Base-by-base conservation (phyloP, 2,329 filamentous ascomycete species). In the Hawksworthiomyces lignivorus region DNA sequence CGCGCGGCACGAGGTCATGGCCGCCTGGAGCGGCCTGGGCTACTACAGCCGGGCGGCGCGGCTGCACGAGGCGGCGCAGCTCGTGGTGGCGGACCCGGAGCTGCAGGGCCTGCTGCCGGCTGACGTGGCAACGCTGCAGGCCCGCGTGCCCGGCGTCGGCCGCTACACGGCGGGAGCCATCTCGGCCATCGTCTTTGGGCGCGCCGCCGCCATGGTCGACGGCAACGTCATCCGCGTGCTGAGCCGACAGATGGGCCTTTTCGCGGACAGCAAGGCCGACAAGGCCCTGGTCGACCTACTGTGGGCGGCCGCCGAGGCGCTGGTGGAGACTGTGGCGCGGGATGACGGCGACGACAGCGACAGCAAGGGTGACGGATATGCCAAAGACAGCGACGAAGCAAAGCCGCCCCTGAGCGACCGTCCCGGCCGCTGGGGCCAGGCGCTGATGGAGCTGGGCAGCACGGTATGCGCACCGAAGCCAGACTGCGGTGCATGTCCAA, bases 1-100 rank as follows among this genome's bases (percentile, higher is more conserved):
- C 1, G 51, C 59, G 1, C 54, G 68, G 6, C 73, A 77, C 36
- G 73, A 80, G 4, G 76, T 82, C 1, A 57, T 80, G 9, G 63
- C 65, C 3, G 71, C 69, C 4, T 82, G 77, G 77, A 67, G 71
- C 22, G 77, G 77, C 0, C 59, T 82, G 9, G 77, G 77, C 1
- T 82, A 82, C 52, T 82, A 82, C 55, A 77, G 73, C 36, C 72
- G 77, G n/a, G 77, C 77, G 1, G 75, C 70, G 21, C 63, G 77
- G 22, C 72, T 81, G 24, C 74, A 79, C 46, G 63, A 73, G 34
- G 77, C 73, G 1, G 73, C 77, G 3, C 67, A 67, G 48, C 55
- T 68, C 4, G 70, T 78, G 12, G 68, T 72, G 1, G 51, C 48
- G 1, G 66, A 74, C 30, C 19, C 55, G 0, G 45, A 45, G 0